Conservation (phyloP, 2,329 filamentous ascomycete species). For the Pseudogymnoascus sp. region DNA sequence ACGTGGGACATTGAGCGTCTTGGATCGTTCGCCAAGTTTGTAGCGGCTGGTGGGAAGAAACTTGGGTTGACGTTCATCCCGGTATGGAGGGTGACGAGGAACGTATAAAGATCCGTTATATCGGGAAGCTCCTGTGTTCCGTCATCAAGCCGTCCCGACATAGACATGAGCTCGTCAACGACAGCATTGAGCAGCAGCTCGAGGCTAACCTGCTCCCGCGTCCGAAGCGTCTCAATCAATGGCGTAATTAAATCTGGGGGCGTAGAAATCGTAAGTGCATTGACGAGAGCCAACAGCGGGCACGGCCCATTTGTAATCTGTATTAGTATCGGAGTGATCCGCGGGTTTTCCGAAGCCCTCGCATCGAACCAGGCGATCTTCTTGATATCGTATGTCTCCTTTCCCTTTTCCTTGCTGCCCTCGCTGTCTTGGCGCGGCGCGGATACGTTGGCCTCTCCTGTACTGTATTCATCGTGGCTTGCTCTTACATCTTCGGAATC, state of each 20-base stretch:
- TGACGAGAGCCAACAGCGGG: slow-evolving; percentile 85
- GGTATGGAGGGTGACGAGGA: slow-evolving; percentile 81
- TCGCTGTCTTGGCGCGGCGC: background rate
- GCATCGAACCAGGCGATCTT: slow-evolving; percentile 79
- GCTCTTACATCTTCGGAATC: slow-evolving; percentile 19
- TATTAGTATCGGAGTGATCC: slow-evolving; percentile 78
- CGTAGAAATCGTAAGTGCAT: slow-evolving; percentile 80
- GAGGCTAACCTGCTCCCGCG: slow-evolving; percentile 81
- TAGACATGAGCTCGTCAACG: slow-evolving; percentile 89
- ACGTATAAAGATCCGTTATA: slow-evolving; percentile 78
- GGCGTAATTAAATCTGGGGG: slow-evolving; percentile 59
- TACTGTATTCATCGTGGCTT: slow-evolving; percentile 21
- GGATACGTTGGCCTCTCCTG: slow-evolving; percentile 16
- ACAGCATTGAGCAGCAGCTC: slow-evolving; percentile 80
- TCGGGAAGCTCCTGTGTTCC: slow-evolving; percentile 64
- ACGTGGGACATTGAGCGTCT: slow-evolving; percentile 47
- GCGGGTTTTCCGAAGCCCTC: slow-evolving; percentile 50
- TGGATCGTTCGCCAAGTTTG: slow-evolving; percentile 21
- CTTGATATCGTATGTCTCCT: slow-evolving; percentile 87
- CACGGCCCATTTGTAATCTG: slow-evolving; percentile 95
- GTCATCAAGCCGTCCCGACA: slow-evolving; percentile 64
- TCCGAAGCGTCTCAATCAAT: slow-evolving; percentile 68
- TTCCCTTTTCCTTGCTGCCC: slow-evolving; percentile 16
- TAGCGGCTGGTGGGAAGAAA: slow-evolving; percentile 56
- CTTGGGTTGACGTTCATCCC: slow-evolving; percentile 98